phyloP scores from a whole-genome alignment of 2,329 filamentous ascomycete genomes.

The Ilyonectria sp. region DNA sequence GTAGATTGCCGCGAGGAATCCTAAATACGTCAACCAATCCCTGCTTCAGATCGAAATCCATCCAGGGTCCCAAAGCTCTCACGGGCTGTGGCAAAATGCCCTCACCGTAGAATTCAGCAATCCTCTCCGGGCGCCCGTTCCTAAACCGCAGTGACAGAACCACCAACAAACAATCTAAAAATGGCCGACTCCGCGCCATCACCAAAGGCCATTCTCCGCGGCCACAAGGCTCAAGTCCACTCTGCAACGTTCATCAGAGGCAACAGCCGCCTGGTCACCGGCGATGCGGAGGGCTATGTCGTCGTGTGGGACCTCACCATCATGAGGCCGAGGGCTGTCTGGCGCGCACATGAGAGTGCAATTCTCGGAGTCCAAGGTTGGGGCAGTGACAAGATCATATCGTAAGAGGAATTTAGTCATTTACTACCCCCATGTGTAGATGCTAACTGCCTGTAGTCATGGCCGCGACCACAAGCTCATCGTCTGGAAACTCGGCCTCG shows the following conservation, averaged over 20 bases:
- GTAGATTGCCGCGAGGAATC: not conserved
- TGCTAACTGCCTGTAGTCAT: slow-evolving; percentile 71
- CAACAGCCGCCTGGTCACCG: slow-evolving; percentile 86
- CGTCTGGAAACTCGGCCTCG: slow-evolving; percentile 81
- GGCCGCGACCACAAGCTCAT: slow-evolving; percentile 90
- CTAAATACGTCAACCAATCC: too few relatives aligned
- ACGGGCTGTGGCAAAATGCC: not conserved
- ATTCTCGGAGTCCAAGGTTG: slow-evolving; percentile 83
- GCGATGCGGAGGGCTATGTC: slow-evolving; percentile 91
- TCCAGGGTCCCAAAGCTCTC: not conserved
- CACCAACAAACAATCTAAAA: slow-evolving; percentile 11
- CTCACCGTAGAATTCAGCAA: slow-evolving; percentile 1
- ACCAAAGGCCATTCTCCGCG: slow-evolving; percentile 80
- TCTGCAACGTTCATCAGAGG: slow-evolving; percentile 78
- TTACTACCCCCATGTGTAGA: not conserved
- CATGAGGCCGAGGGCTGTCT: slow-evolving; percentile 86
- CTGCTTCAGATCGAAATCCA: not conserved
- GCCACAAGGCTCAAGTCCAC: slow-evolving; percentile 87
- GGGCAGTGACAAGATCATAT: slow-evolving; percentile 82
- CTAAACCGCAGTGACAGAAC: slow-evolving; percentile 7
- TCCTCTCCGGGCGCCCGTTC: not conserved
- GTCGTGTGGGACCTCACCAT: slow-evolving; percentile 88
- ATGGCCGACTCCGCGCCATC: slow-evolving; percentile 52
- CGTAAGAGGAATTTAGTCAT: slow-evolving; percentile 68
- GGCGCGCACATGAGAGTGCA: slow-evolving; percentile 85